Percentiles rank a stretch among this genome's conserved stretches.
Evolutionary conservation across 306 rosid species (phyloP).

Genomic region (Comarum palustre): DNA sequence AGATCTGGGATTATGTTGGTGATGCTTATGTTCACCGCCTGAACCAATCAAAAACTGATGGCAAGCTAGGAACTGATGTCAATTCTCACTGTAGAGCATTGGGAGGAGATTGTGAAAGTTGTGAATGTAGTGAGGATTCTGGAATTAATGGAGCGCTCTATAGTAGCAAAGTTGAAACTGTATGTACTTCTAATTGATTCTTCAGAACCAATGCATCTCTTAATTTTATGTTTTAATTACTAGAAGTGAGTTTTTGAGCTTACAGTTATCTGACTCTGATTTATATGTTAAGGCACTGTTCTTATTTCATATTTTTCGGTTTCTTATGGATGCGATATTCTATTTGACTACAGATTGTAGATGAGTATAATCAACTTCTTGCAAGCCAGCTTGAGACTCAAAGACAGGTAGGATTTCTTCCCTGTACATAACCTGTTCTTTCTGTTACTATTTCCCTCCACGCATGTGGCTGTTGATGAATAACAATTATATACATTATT

Average conservation of each 20-base stretch:
- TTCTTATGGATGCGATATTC: conserved; percentile 19
- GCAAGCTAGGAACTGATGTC: conserved; percentile 54
- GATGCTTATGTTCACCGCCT: conserved; percentile 81
- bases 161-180: conserved; percentile 88
- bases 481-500: not conserved
- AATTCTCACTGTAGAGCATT: conserved; percentile 45
- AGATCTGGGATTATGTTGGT: conserved; percentile 96
- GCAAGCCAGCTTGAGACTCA: conserved; percentile 85
- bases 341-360: conserved; percentile 66
- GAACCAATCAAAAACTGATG: conserved; percentile 82
- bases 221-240: conserved; percentile 7
- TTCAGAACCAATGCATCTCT: conserved; percentile 8
- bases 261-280: not conserved
- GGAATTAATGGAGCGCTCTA: conserved; percentile 73
- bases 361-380: conserved; percentile 85
- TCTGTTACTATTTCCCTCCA: not conserved
- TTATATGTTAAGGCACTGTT: not conserved
- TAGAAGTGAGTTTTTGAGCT: conserved; percentile 21
- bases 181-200: conserved; percentile 32
- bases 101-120: conserved; percentile 69
- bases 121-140: conserved; percentile 63
- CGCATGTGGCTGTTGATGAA: not conserved
- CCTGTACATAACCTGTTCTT: not conserved
- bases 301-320: not conserved
- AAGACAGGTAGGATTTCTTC: conserved; percentile 62